Evolutionary conservation across 2,329 filamentous ascomycete genomes (phyloP).

Genomic region (Trichophyton equinum): DNA sequence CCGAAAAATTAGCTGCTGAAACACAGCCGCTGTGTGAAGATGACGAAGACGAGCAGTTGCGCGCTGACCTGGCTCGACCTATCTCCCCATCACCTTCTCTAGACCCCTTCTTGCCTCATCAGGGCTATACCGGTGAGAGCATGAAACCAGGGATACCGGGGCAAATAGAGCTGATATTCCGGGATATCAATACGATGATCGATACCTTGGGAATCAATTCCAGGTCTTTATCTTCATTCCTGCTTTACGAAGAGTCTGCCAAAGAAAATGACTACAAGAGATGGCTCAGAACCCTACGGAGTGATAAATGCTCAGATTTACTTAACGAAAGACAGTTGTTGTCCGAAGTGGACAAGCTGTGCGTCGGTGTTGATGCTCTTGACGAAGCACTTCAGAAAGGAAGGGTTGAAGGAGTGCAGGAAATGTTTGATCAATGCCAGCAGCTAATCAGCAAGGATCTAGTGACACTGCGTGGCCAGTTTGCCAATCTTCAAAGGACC

Average conservation of each 20-base stretch:
- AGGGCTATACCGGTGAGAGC: conserved; percentile 34
- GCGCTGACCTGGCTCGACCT: conserved; percentile 33
- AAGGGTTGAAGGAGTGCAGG: conserved; percentile 54
- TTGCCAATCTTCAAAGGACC: conserved; percentile 66
- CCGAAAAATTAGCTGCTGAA: conserved; percentile 24
- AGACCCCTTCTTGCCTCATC: conserved; percentile 38
- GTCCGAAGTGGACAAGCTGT: conserved; percentile 60
- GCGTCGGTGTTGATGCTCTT: conserved; percentile 52
- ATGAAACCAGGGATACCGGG: conserved; percentile 37
- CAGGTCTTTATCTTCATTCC: conserved; percentile 47
- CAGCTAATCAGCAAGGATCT: conserved; percentile 52
- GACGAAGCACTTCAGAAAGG: conserved; percentile 52
- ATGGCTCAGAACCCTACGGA: conserved; percentile 30
- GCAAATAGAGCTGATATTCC: conserved; percentile 38
- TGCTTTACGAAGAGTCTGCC: conserved; percentile 35
- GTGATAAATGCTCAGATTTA: conserved; percentile 51
- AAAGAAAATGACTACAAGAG: conserved; percentile 41
- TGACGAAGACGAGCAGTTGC: conserved; percentile 37
- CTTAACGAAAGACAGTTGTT: conserved; percentile 63
- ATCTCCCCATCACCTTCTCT: conserved; percentile 32
- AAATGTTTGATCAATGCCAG: conserved; percentile 55
- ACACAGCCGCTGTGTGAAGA: conserved; percentile 32
- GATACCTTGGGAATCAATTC: conserved; percentile 83
- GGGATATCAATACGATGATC: conserved; percentile 63
- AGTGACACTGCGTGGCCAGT: conserved; percentile 57